Evolutionary conservation across 441 rosid species (phyloP).

Genomic region (Pelargonium myrrhifolium): DNA sequence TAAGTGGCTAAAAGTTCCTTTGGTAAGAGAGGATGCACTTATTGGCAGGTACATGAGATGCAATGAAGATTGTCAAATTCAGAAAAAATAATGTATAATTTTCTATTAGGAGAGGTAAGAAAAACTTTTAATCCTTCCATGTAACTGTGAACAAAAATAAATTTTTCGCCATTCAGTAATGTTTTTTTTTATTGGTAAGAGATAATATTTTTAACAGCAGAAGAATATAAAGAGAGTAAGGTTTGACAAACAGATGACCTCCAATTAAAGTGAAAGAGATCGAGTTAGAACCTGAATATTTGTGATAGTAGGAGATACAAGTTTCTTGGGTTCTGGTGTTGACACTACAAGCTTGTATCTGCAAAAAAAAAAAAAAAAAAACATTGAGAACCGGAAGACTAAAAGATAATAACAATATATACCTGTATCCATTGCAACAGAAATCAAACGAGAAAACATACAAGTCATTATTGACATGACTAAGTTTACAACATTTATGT

Average conservation of each 20-base stretch:
- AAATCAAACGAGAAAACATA: neutral
- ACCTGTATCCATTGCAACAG: constrained; percentile 11
- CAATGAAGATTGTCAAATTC: neutral
- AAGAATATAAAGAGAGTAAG: too few relatives aligned
- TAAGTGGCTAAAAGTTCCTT: neutral
- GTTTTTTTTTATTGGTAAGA: too few relatives aligned
- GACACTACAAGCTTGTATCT: constrained; percentile 83
- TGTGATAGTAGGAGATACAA: constrained; percentile 67
- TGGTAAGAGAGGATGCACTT: neutral
- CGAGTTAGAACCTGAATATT: constrained; percentile 69
- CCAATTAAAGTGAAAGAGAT: neutral
- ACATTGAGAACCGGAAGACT: constrained; percentile 2
- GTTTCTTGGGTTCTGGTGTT: constrained; percentile 71
- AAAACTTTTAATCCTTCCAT: too few relatives aligned
- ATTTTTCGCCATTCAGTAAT: too few relatives aligned
- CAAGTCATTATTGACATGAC: neutral
- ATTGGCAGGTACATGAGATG: neutral
- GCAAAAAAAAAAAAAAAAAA: constrained; percentile 29
- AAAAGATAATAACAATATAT: neutral
- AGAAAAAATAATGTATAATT: neutral
- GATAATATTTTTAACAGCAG: too few relatives aligned
- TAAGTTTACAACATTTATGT: neutral
- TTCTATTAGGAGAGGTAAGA: too few relatives aligned
- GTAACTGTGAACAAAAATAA: too few relatives aligned
- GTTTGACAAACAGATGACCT: too few relatives aligned